A percentile compares a stretch with the other conserved stretches of the same genome.
These are phyloP conservation scores for Neoboletus magnificus DNA, from an alignment of 768 basidiomycete genomes.

Conservation along the genomic window DNA sequence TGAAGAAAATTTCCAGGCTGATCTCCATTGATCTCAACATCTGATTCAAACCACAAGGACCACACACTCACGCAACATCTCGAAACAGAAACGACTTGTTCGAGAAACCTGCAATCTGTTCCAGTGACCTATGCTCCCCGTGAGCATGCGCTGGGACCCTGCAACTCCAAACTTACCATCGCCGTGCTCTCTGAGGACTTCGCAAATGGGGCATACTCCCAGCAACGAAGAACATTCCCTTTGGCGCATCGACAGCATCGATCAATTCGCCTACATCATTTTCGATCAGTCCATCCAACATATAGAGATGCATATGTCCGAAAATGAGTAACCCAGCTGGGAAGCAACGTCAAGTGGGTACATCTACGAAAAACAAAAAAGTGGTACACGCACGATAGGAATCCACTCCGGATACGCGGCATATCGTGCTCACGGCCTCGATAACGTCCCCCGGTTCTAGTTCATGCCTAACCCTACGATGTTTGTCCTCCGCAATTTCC, in stretches of 20 bases:
- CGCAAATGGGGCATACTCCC: slow-evolving; percentile 80
- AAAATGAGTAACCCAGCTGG: slow-evolving; percentile 82
- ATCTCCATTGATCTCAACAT: not conserved
- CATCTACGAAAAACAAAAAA: not conserved
- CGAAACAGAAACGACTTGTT: slow-evolving; percentile 86
- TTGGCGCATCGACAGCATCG: slow-evolving; percentile 81
- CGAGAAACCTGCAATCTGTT: slow-evolving; percentile 73
- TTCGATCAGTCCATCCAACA: slow-evolving; percentile 87
- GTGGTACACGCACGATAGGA: slow-evolving; percentile 67
- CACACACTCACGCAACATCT: slow-evolving; percentile 73
- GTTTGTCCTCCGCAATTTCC: slow-evolving; percentile 84
- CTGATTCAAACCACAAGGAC: not conserved
- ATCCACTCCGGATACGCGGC: slow-evolving; percentile 86
- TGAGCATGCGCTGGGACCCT: slow-evolving; percentile 1
- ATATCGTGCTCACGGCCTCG: slow-evolving; percentile 82
- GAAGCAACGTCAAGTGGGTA: not conserved
- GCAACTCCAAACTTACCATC: slow-evolving; percentile 57
- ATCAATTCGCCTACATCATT: slow-evolving; percentile 86
- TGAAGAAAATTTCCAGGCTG: slow-evolving; percentile 90
- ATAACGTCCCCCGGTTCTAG: slow-evolving; percentile 88
- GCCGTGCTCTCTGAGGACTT: slow-evolving; percentile 73
- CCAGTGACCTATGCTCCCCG: slow-evolving; percentile 56
- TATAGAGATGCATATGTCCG: slow-evolving; percentile 81
- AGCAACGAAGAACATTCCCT: slow-evolving; percentile 76
- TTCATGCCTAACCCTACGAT: slow-evolving; percentile 81